These are phyloP conservation scores for Endothia cerciana DNA, from an alignment of 2,329 filamentous ascomycete genomes.

Conservation along the genomic window DNA sequence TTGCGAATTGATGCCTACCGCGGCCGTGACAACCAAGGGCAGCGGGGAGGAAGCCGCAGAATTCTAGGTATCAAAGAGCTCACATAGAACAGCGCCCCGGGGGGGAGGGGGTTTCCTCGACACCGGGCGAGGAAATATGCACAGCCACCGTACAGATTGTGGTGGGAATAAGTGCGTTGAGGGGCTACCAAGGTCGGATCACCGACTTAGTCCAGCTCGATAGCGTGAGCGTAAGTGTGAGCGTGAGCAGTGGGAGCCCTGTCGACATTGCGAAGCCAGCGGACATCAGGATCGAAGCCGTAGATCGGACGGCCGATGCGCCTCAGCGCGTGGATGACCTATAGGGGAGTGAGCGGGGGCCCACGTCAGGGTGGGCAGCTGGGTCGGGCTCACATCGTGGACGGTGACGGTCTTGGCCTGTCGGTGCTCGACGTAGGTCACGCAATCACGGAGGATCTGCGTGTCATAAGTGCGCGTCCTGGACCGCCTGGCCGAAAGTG, in stretches of 20 bases:
- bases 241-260: background rate
- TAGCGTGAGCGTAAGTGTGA: background rate
- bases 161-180: background rate
- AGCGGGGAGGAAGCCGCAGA: no score
- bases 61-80: no score
- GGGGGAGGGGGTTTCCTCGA: background rate
- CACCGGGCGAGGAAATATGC: background rate
- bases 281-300: constrained; percentile 56
- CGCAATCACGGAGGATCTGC: constrained; percentile 57
- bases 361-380: background rate
- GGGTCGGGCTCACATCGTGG: constrained; percentile 54
- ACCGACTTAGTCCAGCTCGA: background rate
- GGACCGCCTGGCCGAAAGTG: no score
- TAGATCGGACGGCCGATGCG: constrained; percentile 58
- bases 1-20: no score
- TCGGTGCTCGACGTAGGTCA: constrained; percentile 56
- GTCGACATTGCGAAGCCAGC: constrained; percentile 27
- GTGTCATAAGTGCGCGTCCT: background rate
- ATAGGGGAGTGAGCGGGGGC: background rate
- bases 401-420: constrained; percentile 65
- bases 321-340: constrained; percentile 59
- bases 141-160: background rate
- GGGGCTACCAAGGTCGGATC: background rate
- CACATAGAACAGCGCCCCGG: no score
- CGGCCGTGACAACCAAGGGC: no score